Evolutionary conservation across 139 green algal genomes (phyloP).

Genomic region (Limnomonas spitsbergensis): DNA sequence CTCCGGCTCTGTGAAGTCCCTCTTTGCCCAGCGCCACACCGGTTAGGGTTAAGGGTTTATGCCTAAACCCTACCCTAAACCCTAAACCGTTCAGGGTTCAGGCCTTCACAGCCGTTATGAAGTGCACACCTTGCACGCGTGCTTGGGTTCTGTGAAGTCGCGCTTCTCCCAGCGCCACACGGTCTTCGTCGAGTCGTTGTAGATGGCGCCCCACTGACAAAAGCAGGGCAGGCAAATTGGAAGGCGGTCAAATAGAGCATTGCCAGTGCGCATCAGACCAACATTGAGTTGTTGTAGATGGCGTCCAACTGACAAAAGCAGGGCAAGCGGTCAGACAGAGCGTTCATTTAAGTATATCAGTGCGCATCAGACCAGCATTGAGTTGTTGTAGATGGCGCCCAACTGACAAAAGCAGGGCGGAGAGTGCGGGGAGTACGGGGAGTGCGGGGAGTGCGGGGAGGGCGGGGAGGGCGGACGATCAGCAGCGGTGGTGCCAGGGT

Average conservation of each 20-base stretch:
- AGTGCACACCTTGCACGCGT: constrained; percentile 16
- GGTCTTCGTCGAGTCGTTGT: constrained; percentile 14
- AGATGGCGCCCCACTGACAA: constrained; percentile 15
- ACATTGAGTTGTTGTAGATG: constrained; percentile 14
- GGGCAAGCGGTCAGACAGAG: background rate
- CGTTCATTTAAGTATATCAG: background rate
- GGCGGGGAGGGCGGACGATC: constrained; percentile 28
- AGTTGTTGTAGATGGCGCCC: constrained; percentile 17
- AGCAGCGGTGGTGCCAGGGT: too few species aligned
- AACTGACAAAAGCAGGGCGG: constrained; percentile 4
- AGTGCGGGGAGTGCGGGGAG: too few species aligned
- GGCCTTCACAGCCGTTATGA: too few species aligned
- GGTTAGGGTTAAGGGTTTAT: too few species aligned
- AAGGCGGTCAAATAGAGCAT: background rate
- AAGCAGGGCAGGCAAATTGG: background rate
- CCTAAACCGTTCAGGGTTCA: too few species aligned
- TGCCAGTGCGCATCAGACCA: too few species aligned
- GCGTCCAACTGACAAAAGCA: constrained; percentile 12
- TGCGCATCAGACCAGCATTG: background rate
- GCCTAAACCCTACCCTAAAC: too few species aligned
- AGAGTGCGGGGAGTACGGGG: too few species aligned
- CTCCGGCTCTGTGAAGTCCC: too few species aligned
- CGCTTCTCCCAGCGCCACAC: constrained; percentile 18
- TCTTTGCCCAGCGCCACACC: too few species aligned
- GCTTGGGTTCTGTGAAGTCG: constrained; percentile 5